Evolutionary conservation across 2,329 filamentous ascomycete species (phyloP), one percentile per base, ranked within the genome.

Genomic region (Fusarium sp.): DNA sequence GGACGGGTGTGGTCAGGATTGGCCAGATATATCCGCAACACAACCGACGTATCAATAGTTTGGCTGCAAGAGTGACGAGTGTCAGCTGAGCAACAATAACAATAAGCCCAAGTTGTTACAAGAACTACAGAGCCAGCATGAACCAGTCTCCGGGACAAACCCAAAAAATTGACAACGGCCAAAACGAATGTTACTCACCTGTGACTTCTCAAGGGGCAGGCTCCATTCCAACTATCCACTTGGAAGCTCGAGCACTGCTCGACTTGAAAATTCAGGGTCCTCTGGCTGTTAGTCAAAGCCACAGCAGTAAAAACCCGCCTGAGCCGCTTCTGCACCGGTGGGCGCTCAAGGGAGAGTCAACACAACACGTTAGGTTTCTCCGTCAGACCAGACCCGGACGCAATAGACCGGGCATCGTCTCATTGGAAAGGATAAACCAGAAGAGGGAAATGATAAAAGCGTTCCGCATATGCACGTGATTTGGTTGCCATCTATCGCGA

Each of bases 1-100:
- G 62, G 68, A 50, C 68, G 66, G 71, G 59, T 69, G 44, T 42
- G n/a, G 29, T 47, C 29, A 50, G 61, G 70, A 75, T 74, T 75
- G 70, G 63, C 53, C 46, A 59, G 56, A 50, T 29, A 42, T 52
- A 46, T 58, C 45, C 57, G 53, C 42, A 49, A 49, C 56, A 57
- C 34, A 60, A 43, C 45, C 59, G 50, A 58, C 46, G 43, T 58
- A 65, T 50, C 55, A 59, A 66, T 55, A 69, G 56, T 63, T 42
- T 49, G 40, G 10, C 44, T 57, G 46, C 58, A 51, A 44, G 44
- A 59, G 29, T 25, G 22, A 52, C 42, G 34, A 53, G 34, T 42
- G 50, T 54, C 43, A 49, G 63, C 58, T 67, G 40, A 38, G 34
- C 34, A 38, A 38, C 18, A 38, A 38, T 24, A 11, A 63, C 34